Conservation (phyloP, 371 early-diverging fungal species). For the Mucor irregularis region DNA sequence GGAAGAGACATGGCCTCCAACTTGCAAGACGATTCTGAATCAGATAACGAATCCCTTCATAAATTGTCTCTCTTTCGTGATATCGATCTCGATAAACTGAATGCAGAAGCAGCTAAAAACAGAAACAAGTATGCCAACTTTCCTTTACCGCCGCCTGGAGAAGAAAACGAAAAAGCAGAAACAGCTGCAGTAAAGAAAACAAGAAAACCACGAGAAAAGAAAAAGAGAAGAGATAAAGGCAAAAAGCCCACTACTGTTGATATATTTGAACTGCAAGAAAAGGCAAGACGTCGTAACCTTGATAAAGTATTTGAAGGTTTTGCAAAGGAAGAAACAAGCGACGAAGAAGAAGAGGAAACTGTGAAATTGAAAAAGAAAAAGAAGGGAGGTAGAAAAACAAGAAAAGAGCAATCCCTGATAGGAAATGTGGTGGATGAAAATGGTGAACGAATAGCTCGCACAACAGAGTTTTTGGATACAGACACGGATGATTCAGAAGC, state of each 20-base stretch:
- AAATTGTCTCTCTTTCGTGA: background rate
- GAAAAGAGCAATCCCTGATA: conserved; percentile 1
- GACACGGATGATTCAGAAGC: background rate
- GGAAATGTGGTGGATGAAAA: conserved; percentile 17
- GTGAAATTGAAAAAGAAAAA: background rate
- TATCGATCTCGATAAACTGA: conserved; percentile 5
- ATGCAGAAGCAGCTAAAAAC: background rate
- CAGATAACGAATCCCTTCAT: background rate
- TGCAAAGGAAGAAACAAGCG: background rate
- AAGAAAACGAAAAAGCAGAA: background rate
- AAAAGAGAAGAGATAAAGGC: conserved; percentile 10
- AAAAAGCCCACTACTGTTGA: background rate
- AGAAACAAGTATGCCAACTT: conserved; percentile 18
- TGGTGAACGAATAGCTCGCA: conserved; percentile 15
- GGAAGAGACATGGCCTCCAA: background rate
- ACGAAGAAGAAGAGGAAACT: conserved; percentile 10
- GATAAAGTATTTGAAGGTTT: background rate
- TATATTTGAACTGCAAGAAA: background rate
- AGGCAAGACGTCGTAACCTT: background rate
- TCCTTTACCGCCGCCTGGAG: conserved; percentile 3
- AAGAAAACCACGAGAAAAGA: conserved; percentile 15
- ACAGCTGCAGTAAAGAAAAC: background rate
- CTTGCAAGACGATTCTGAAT: conserved; percentile 15
- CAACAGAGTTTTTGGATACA: conserved; percentile 13
- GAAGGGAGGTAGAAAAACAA: conserved; percentile 9